Conservation (phyloP, 2,329 filamentous ascomycete species). For the Microsporum audouinii region DNA sequence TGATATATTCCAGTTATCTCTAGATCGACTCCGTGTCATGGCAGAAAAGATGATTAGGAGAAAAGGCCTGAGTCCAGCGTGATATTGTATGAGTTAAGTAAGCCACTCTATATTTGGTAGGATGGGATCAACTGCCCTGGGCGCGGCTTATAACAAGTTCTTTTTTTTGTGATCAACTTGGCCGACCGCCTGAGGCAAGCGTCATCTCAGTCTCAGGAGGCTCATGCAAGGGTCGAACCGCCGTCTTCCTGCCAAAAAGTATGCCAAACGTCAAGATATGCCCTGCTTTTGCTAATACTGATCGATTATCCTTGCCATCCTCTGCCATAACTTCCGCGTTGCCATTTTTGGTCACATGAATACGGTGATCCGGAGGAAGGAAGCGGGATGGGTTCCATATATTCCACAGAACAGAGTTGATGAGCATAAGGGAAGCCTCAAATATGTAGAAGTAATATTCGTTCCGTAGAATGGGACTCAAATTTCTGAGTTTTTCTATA, state of each 20-base stretch:
- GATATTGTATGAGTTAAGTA: background rate
- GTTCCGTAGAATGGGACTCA: constrained; percentile 40
- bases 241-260: background rate
- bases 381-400: constrained; percentile 40
- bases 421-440: constrained; percentile 43
- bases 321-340: background rate
- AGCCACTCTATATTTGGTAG: too few relatives aligned
- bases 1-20: background rate
- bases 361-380: constrained; percentile 38
- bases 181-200: too few relatives aligned
- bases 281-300: background rate
- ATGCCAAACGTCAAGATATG: background rate
- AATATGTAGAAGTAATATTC: constrained; percentile 50
- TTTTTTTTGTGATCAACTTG: too few relatives aligned
- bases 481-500: constrained; percentile 15
- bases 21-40: background rate
- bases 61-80: background rate
- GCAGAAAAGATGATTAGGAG: background rate
- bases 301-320: background rate
- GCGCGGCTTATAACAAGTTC: too few relatives aligned
- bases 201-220: background rate
- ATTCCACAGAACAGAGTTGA: constrained; percentile 41
- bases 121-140: too few relatives aligned
- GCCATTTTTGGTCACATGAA: constrained; percentile 42
- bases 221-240: background rate